These are phyloP conservation scores for Strobilomyces confusus DNA, from an alignment of 768 basidiomycete genomes.

Conservation along the genomic window DNA sequence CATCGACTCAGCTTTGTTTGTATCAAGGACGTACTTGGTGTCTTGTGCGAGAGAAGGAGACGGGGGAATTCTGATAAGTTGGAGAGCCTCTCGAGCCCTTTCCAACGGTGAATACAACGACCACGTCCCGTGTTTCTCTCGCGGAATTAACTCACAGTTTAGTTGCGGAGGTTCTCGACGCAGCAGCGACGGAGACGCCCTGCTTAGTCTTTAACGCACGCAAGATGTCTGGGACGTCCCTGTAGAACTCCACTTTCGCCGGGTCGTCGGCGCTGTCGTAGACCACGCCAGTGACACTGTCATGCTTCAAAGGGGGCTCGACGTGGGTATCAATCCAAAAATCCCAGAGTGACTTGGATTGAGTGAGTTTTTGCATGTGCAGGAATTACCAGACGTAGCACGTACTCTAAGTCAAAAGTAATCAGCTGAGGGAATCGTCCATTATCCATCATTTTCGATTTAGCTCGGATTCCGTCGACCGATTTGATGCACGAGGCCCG, in stretches of 20 bases:
- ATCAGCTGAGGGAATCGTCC: slow-evolving; percentile 54
- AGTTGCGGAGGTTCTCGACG: slow-evolving; percentile 68
- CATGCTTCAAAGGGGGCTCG: slow-evolving; percentile 50
- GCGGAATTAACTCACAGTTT: slow-evolving; percentile 48
- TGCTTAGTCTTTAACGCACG: slow-evolving; percentile 45
- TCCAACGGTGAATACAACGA: background rate
- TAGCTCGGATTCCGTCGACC: background rate
- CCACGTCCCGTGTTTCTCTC: background rate
- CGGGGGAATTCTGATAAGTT: slow-evolving; percentile 50
- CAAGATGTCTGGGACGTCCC: slow-evolving; percentile 71
- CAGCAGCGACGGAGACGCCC: slow-evolving; percentile 59
- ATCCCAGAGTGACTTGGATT: slow-evolving; percentile 67
- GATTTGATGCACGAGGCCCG: background rate
- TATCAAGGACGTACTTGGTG: background rate
- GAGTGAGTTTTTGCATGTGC: too few species aligned
- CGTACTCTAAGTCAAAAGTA: slow-evolving; percentile 81
- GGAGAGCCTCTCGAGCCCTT: slow-evolving; percentile 77
- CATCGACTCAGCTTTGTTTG: too few species aligned
- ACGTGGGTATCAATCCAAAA: slow-evolving; percentile 85
- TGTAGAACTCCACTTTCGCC: slow-evolving; percentile 60
- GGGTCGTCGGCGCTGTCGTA: slow-evolving; percentile 22
- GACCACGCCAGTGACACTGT: slow-evolving; percentile 27
- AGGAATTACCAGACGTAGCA: too few species aligned
- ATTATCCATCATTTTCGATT: slow-evolving; percentile 14
- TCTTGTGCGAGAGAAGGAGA: slow-evolving; percentile 33